A percentile compares a stretch with the other conserved stretches of the same genome.
Conservation (phyloP, 1,284 basidiomycete genomes). For the Cerioporus squamosus region DNA sequence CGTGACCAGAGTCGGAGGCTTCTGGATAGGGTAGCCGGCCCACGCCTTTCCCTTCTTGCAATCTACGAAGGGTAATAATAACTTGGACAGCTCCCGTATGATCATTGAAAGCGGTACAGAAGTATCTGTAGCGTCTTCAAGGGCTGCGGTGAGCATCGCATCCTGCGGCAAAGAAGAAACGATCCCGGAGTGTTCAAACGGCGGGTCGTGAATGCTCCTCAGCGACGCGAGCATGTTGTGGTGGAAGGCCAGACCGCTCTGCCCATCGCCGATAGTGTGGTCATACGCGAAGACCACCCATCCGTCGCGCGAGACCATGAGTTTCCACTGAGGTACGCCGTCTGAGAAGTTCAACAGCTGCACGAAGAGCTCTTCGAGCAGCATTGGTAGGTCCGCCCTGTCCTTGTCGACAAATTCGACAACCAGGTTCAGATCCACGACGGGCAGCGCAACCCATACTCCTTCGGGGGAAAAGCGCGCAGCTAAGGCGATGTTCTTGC, state of each 20-base stretch:
- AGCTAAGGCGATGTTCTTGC: constrained; percentile 34
- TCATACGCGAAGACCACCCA: constrained; percentile 43
- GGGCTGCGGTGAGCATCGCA: constrained; percentile 27
- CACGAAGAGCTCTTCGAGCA: constrained; percentile 35
- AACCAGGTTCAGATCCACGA: constrained; percentile 36
- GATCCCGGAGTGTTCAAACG: constrained; percentile 8
- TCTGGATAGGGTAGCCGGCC: constrained; percentile 38
- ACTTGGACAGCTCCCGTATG: constrained; percentile 25
- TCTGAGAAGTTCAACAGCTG: constrained; percentile 30
- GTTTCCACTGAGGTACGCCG: constrained; percentile 43
- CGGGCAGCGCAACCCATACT: constrained; percentile 30
- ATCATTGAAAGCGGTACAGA: constrained; percentile 37
- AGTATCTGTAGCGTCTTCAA: constrained; percentile 37
- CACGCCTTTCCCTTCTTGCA: constrained; percentile 33
- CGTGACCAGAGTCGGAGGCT: constrained; percentile 16
- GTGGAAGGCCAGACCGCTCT: constrained; percentile 46
- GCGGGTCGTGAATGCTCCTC: constrained; percentile 13
- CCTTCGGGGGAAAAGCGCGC: constrained; percentile 26
- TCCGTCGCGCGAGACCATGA: constrained; percentile 37
- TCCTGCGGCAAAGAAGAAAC: constrained; percentile 19
- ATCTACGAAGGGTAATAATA: constrained; percentile 36
- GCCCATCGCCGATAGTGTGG: constrained; percentile 46
- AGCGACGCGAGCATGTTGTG: constrained; percentile 37
- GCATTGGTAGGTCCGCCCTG: constrained; percentile 22
- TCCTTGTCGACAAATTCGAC: constrained; percentile 35